phyloP scores from a whole-genome alignment of 495 filamentous ascomycete genomes.

The Penicillium argentinense region DNA sequence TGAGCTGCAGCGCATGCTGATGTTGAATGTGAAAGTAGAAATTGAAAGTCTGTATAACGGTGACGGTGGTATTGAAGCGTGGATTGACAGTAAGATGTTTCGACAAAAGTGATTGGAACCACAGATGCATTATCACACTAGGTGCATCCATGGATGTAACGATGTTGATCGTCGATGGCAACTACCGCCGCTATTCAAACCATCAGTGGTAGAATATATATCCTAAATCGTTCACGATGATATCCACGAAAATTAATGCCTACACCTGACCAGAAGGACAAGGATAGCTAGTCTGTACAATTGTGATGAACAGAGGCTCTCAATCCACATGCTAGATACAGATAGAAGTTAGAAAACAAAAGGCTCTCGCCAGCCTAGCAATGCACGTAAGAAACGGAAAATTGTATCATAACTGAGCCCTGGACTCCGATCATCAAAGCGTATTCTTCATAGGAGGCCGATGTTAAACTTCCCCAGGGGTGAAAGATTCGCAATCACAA shows the following conservation, averaged over 20 bases:
- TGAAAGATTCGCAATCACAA: slow-evolving; percentile 25
- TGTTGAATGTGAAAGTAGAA: slow-evolving; percentile 85
- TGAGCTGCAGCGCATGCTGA: slow-evolving; percentile 83
- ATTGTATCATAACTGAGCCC: slow-evolving; percentile 13
- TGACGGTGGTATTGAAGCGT: slow-evolving; percentile 56
- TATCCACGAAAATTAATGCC: too few species aligned
- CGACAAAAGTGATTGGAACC: slow-evolving; percentile 22
- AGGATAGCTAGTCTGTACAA: too few species aligned
- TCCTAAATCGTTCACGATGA: too few species aligned
- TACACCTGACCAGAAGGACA: too few species aligned
- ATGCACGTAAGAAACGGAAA: slow-evolving; percentile 14
- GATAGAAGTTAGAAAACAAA: slow-evolving; percentile 16
- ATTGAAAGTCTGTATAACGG: slow-evolving; percentile 75
- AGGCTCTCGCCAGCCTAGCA: slow-evolving; percentile 19
- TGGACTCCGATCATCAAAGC: slow-evolving; percentile 24
- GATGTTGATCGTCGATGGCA: too few species aligned
- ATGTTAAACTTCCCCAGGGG: too few species aligned
- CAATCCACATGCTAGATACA: slow-evolving; percentile 13
- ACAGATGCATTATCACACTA: too few species aligned
- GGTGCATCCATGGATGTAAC: too few species aligned
- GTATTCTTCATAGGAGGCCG: slow-evolving; percentile 6
- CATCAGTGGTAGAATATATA: too few species aligned
- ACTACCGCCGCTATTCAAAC: too few species aligned
- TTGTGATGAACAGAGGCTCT: background rate
- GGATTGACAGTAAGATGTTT: slow-evolving; percentile 58